Conservation (phyloP, 2,329 filamentous ascomycete genomes). For the Capronia coronata region DNA sequence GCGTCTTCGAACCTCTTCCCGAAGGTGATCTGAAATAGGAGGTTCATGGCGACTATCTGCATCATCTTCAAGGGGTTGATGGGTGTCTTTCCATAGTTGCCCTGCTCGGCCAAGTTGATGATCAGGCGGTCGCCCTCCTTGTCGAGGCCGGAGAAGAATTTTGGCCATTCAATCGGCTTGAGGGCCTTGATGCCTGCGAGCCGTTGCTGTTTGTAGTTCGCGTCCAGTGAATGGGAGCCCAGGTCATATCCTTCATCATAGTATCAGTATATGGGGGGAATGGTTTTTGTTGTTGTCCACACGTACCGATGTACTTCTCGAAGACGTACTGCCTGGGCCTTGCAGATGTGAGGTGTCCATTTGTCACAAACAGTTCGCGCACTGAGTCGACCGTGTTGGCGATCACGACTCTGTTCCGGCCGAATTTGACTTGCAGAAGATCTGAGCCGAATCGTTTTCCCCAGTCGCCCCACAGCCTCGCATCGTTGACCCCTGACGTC, state of each 20-base stretch:
- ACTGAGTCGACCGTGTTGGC: not conserved
- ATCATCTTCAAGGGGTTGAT: not conserved
- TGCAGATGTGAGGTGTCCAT: conserved; percentile 1
- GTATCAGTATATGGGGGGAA: too few species aligned
- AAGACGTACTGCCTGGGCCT: not conserved
- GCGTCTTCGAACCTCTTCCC: not conserved
- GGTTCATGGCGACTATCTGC: not conserved
- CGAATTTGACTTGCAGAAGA: not conserved
- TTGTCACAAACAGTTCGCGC: not conserved
- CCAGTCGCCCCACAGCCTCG: not conserved
- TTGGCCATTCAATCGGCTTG: not conserved
- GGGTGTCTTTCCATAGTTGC: not conserved
- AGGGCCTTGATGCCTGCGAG: not conserved
- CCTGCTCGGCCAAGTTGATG: not conserved
- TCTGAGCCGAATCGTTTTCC: not conserved
- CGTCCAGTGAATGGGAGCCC: not conserved
- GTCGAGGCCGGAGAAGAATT: not conserved
- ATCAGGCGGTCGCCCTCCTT: not conserved
- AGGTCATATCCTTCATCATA: not conserved
- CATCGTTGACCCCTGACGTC: not conserved
- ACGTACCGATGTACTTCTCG: not conserved
- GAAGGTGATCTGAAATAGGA: not conserved
- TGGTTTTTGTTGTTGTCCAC: not conserved
- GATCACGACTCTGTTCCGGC: not conserved
- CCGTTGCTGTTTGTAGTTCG: not conserved